A percentile compares a stretch with the other conserved stretches of the same genome.
phyloP scores from a whole-genome alignment of 441 rosid species.

The Pelargonium fulgidum region DNA sequence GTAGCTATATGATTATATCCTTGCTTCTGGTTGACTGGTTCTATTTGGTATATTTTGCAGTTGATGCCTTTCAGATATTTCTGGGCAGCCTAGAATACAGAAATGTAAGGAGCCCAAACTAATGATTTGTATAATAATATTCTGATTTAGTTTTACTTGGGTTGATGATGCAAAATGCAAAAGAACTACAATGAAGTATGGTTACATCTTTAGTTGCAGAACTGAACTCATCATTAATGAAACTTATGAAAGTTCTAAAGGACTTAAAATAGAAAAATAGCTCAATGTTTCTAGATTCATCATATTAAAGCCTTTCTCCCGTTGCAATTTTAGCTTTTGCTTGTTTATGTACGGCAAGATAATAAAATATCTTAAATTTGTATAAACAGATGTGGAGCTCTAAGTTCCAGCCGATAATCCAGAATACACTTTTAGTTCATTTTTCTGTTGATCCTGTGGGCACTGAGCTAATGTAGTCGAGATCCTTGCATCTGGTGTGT shows the following conservation, averaged over 20 bases:
- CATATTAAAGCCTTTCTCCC: slow-evolving; percentile 1
- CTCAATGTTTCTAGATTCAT: neutral
- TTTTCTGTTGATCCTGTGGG: slow-evolving; percentile 82
- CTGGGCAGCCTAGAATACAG: slow-evolving; percentile 51
- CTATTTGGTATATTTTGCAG: slow-evolving; percentile 39
- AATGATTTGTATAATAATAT: neutral
- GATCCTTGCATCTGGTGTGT: slow-evolving; percentile 4
- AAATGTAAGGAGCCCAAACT: slow-evolving; percentile 43
- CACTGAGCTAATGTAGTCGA: slow-evolving; percentile 63
- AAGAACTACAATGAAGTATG: neutral
- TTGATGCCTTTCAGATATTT: slow-evolving; percentile 70
- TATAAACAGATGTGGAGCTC: slow-evolving; percentile 63
- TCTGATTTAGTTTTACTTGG: neutral
- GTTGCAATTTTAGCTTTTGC: slow-evolving; percentile 2
- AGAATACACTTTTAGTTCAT: slow-evolving; percentile 43
- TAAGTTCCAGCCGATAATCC: slow-evolving; percentile 46
- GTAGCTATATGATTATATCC: slow-evolving; percentile 12
- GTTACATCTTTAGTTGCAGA: slow-evolving; percentile 6
- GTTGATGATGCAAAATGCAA: slow-evolving; percentile 1
- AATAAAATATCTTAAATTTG: slow-evolving; percentile 15
- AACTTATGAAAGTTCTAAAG: neutral
- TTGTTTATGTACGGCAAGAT: slow-evolving; percentile 1
- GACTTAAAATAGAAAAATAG: neutral
- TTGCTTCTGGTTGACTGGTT: slow-evolving; percentile 20
- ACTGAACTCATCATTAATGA: neutral